These are phyloP conservation scores for Yamadazyma atlantica DNA, from an alignment of 1,139 yeast species.

Conservation along the genomic window DNA sequence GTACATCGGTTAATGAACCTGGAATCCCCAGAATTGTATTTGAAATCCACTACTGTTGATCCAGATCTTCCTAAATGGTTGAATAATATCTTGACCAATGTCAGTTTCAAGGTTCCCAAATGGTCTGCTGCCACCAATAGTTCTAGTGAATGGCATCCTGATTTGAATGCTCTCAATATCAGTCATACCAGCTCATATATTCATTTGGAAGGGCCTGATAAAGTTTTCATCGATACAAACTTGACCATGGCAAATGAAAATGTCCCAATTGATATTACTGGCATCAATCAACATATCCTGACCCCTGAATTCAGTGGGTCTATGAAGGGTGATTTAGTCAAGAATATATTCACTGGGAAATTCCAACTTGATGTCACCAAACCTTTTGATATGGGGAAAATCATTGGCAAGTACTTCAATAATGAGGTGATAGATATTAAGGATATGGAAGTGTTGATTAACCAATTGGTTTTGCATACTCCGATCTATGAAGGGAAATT, in stretches of 20 bases:
- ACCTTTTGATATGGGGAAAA: background rate
- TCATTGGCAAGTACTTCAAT: background rate
- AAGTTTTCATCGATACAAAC: background rate
- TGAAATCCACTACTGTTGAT: constrained; percentile 1
- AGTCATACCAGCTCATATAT: background rate
- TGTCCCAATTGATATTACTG: background rate
- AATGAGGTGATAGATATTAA: background rate
- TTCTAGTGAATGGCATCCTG: background rate
- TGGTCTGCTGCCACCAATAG: background rate
- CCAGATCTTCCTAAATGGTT: constrained; percentile 14
- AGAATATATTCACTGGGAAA: background rate
- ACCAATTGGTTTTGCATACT: background rate
- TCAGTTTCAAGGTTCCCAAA: constrained; percentile 7
- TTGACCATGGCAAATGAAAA: background rate
- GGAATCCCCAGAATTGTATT: constrained; percentile 1
- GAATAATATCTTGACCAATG: constrained; percentile 10
- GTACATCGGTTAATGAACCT: constrained; percentile 1
- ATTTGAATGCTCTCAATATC: background rate
- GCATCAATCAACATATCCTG: background rate
- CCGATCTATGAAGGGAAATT: background rate
- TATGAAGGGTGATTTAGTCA: background rate
- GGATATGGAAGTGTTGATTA: background rate
- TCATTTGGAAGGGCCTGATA: background rate
- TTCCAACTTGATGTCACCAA: background rate
- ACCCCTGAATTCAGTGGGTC: background rate